Conservation (phyloP, 129 eudicot genomes). For the Chrysanthemum makinoi region DNA sequence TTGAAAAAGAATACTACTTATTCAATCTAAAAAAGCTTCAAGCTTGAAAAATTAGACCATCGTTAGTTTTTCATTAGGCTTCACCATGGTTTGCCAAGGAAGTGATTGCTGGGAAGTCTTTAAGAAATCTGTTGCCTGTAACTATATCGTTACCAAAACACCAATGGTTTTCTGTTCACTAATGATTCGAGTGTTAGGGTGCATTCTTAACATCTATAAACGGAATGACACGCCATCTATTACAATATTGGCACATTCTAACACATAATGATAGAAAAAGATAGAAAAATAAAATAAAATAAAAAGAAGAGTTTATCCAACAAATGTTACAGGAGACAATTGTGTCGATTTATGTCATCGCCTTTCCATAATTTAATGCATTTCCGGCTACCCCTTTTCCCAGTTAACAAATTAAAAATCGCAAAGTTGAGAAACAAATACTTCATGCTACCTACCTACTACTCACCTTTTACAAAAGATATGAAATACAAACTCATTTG, state of each 20-base stretch:
- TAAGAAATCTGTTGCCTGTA: too few relatives aligned
- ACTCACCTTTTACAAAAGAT: slow-evolving; percentile 24
- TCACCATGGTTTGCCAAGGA: too few relatives aligned
- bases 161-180: too few relatives aligned
- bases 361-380: not conserved
- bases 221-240: not conserved
- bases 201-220: not conserved
- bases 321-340: slow-evolving; percentile 3
- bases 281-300: not conserved
- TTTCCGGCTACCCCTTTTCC: not conserved
- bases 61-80: not conserved
- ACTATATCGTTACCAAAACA: too few relatives aligned
- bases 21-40: not conserved
- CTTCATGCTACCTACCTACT: slow-evolving; percentile 19
- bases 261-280: not conserved
- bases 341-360: not conserved
- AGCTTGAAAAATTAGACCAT: not conserved
- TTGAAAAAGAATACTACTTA: not conserved
- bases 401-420: not conserved
- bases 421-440: not conserved
- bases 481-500: slow-evolving; percentile 23
- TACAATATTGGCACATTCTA: not conserved
- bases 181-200: not conserved
- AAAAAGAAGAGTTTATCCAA: not conserved
- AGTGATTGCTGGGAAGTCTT: too few relatives aligned